Percentiles rank a stretch among this genome's conserved stretches.
Evolutionary conservation across 2,329 filamentous ascomycete species (phyloP).

Genomic region (Macrophomina tecta): DNA sequence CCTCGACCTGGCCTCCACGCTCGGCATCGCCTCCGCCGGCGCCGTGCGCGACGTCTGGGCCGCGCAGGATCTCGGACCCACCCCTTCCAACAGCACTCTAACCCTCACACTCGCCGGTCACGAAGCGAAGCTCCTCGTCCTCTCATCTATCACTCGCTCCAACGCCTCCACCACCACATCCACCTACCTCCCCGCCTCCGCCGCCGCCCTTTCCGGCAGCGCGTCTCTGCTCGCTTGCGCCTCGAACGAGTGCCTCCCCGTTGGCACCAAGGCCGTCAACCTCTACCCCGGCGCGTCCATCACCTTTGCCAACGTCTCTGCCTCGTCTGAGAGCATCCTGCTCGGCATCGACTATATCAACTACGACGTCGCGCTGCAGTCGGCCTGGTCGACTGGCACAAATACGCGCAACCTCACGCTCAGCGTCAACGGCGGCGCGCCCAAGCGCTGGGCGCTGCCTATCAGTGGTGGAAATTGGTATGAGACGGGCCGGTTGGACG

Average conservation of each 20-base stretch:
- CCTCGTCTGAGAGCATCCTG: slow-evolving; percentile 40
- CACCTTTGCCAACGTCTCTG: slow-evolving; percentile 39
- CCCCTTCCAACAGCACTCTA: not conserved
- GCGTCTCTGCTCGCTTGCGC: slow-evolving; percentile 40
- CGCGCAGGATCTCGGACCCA: slow-evolving; percentile 28
- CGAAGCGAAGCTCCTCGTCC: slow-evolving; percentile 41
- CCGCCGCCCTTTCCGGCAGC: slow-evolving; percentile 40
- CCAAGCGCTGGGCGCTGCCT: slow-evolving; percentile 46
- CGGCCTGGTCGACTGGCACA: slow-evolving; percentile 40
- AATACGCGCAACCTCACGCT: slow-evolving; percentile 48
- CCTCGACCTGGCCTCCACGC: slow-evolving; percentile 37
- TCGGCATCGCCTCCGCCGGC: slow-evolving; percentile 36
- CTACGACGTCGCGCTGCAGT: slow-evolving; percentile 47
- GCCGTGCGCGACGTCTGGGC: slow-evolving; percentile 35
- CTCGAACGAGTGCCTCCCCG: slow-evolving; percentile 37
- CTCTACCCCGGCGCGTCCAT: slow-evolving; percentile 38
- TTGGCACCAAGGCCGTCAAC: slow-evolving; percentile 41
- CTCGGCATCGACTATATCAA: slow-evolving; percentile 45
- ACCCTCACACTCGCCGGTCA: slow-evolving; percentile 32
- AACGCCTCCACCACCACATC: slow-evolving; percentile 29
- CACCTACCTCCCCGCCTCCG: slow-evolving; percentile 41
- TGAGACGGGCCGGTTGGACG: slow-evolving; percentile 32
- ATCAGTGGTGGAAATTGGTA: slow-evolving; percentile 50
- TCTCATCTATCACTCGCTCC: slow-evolving; percentile 41
- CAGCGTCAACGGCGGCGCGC: slow-evolving; percentile 44